A percentile compares a stretch with the other conserved stretches of the same genome.
Conservation (phyloP, 805 yeast genomes). For the Saccharomycopsis malanga region DNA sequence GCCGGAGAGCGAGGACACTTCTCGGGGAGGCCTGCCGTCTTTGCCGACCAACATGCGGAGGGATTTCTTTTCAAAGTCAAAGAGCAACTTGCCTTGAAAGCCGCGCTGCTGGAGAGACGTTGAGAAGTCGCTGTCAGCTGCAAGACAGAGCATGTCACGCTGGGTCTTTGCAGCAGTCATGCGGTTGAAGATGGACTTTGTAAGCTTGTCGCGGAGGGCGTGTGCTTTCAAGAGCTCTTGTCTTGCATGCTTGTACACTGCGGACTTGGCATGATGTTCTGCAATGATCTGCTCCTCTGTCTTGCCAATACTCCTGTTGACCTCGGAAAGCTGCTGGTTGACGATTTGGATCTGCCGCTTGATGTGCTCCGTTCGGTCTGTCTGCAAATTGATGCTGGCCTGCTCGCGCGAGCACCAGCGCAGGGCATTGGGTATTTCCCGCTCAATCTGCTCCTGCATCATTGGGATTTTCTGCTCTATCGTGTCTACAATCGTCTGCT, state of each 20-base stretch:
- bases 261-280: conserved; percentile 34
- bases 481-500: conserved; percentile 5
- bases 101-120: conserved; percentile 57
- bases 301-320: conserved; percentile 41
- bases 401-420: conserved; percentile 36
- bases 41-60: conserved; percentile 53
- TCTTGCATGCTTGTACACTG: conserved; percentile 31
- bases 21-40: conserved; percentile 50
- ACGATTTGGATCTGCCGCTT: conserved; percentile 36
- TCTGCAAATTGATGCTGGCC: conserved; percentile 30
- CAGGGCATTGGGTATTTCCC: conserved; percentile 24
- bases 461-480: conserved; percentile 10
- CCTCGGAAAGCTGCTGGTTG: conserved; percentile 36
- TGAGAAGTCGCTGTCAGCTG: conserved; percentile 51
- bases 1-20: conserved; percentile 83
- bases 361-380: conserved; percentile 37
- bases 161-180: conserved; percentile 36
- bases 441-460: conserved; percentile 5
- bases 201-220: conserved; percentile 27
- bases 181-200: conserved; percentile 37
- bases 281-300: conserved; percentile 33
- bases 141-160: conserved; percentile 36
- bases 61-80: conserved; percentile 47
- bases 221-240: conserved; percentile 29
- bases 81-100: conserved; percentile 63